Evolutionary conservation across 1,139 yeast species (phyloP), one percentile per base, ranked within the genome.

Genomic region (Geotrichum citri-aurantii): DNA sequence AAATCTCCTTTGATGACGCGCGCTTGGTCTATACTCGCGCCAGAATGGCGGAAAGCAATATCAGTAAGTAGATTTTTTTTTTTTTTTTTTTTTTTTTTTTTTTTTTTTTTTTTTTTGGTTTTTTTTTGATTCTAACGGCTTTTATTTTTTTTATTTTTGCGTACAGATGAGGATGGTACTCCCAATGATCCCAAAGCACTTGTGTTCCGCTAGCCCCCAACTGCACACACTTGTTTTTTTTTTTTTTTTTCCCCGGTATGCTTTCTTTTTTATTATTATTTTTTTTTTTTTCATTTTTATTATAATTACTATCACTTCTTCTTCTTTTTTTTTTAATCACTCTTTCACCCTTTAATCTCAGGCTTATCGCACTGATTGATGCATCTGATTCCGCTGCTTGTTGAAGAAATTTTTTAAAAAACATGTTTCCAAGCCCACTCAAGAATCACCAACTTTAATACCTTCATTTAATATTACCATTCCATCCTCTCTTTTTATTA

Each of bases 1-100:
- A 75, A 26, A 60, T 86, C 44, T 67, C 80, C 1, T 88, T 88
- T 70, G 95, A 88, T 68, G 83, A 83, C 52, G 95, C 96, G 1
- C 75, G 95, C 58, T 71, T 81, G 14, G 68, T 76, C 56, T 85
- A 80, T 66, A 79, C 82, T 1, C 77, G 75, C 59, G 66, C 70
- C 21, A 75, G 73, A 63, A 77, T 88, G 68, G 73, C 75, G 2
- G 70, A 74, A 21, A 81, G 87, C 69, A 80, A 79, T n/a, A 82
- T 88, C 46, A 88, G 79, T 59, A 55, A 12, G 57, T 56, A 17
- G 27, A 6, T n/a, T 24, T n/a, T 14, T 14, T 27, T 11, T 52
- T 40, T 27, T 40, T 21, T 49, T 42, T 46, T n/a, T 21, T n/a
- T 14, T 37, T 37, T 37, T 37, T 14, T 37, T 12, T 37, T 26